Conservation (phyloP, 202 grass and related monocot species). For the Thinopyrum obtusiflorum region DNA sequence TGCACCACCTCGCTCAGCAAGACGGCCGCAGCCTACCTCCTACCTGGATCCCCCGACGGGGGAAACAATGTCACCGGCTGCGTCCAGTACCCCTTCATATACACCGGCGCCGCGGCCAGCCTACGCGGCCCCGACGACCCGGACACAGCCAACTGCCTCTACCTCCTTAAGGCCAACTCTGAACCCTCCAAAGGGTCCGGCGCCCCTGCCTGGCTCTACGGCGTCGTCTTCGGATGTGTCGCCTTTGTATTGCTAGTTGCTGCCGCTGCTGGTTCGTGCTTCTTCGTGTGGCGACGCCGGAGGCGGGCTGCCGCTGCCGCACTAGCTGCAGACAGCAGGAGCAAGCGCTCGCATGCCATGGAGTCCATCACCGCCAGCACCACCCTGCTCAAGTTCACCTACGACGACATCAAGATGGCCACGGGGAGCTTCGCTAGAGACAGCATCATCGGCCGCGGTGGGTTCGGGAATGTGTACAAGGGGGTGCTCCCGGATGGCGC, state of each 20-base stretch:
- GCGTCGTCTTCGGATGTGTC: slow-evolving; percentile 43
- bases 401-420: slow-evolving; percentile 75
- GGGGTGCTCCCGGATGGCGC: slow-evolving; percentile 54
- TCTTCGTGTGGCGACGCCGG: slow-evolving; percentile 16
- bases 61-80: slow-evolving; percentile 62
- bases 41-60: neutral
- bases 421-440: slow-evolving; percentile 56
- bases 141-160: slow-evolving; percentile 64
- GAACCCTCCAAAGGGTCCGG: neutral
- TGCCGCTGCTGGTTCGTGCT: slow-evolving; percentile 19
- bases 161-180: slow-evolving; percentile 40
- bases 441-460: slow-evolving; percentile 67
- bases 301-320: neutral
- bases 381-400: slow-evolving; percentile 74
- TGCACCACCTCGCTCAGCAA: slow-evolving; percentile 61
- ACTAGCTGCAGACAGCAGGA: slow-evolving; percentile 31
- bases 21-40: slow-evolving; percentile 58
- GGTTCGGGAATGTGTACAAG: slow-evolving; percentile 85
- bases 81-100: slow-evolving; percentile 69
- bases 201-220: slow-evolving; percentile 40
- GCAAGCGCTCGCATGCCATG: slow-evolving; percentile 57
- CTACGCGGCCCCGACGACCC: slow-evolving; percentile 42
- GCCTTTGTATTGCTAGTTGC: slow-evolving; percentile 34
- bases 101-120: slow-evolving; percentile 53
- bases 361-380: slow-evolving; percentile 90